Conservation (phyloP, 805 yeast genomes). For the Barnettozyma sp. region DNA sequence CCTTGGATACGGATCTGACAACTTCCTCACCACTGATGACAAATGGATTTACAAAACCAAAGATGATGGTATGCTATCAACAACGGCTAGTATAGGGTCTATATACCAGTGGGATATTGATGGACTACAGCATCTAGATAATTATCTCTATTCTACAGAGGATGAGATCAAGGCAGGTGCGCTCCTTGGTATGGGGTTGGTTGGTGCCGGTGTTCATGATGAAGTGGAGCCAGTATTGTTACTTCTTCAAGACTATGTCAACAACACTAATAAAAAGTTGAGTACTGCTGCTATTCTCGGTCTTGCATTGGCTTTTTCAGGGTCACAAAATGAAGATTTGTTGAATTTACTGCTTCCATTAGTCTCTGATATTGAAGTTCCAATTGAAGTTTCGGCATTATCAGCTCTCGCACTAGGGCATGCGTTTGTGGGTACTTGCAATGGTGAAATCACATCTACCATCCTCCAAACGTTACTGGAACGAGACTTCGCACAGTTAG, state of each 20-base stretch:
- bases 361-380: constrained; percentile 65
- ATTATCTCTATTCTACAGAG: constrained; percentile 78
- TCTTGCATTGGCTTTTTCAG: constrained; percentile 91
- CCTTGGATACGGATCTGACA: constrained; percentile 86
- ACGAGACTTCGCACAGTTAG: constrained; percentile 68
- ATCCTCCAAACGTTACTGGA: constrained; percentile 87
- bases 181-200: constrained; percentile 86
- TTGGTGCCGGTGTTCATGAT: constrained; percentile 89
- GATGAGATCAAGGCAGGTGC: constrained; percentile 95
- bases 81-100: constrained; percentile 89
- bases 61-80: constrained; percentile 83
- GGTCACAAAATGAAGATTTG: constrained; percentile 82
- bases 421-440: constrained; percentile 90
- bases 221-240: constrained; percentile 92
- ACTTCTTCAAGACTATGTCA: constrained; percentile 74
- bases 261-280: constrained; percentile 53
- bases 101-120: constrained; percentile 90
- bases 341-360: constrained; percentile 72
- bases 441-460: constrained; percentile 90
- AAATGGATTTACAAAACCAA: constrained; percentile 90
- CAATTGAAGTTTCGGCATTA: constrained; percentile 74
- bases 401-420: constrained; percentile 93
- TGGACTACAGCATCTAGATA: constrained; percentile 86
- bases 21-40: constrained; percentile 68
- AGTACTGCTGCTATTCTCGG: constrained; percentile 84